A percentile compares a stretch with the other conserved stretches of the same genome.
Evolutionary conservation across 2,329 filamentous ascomycete species (phyloP).

Genomic region (Sclerotinia subarctica): DNA sequence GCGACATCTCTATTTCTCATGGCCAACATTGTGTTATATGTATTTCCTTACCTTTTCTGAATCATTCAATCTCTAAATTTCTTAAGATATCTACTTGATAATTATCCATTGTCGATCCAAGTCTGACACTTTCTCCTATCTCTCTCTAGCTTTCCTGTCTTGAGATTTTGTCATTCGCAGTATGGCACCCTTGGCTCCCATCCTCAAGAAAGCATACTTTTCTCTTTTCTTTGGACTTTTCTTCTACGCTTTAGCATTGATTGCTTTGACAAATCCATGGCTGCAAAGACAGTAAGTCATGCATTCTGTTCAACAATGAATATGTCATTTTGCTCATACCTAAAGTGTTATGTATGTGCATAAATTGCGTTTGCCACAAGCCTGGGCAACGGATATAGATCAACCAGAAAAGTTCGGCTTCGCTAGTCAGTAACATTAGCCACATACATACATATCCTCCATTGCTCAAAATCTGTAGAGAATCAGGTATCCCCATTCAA

Average conservation of each 20-base stretch:
- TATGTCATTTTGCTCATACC: slow-evolving; percentile 8
- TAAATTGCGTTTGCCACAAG: slow-evolving; percentile 60
- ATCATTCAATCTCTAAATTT: background rate
- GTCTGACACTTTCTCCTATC: background rate
- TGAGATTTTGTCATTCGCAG: background rate
- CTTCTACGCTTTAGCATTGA: slow-evolving; percentile 65
- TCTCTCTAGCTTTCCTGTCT: slow-evolving; percentile 13
- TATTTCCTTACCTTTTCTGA: background rate
- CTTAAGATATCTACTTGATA: background rate
- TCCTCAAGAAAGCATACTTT: slow-evolving; percentile 48
- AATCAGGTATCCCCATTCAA: slow-evolving; percentile 88
- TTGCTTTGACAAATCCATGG: slow-evolving; percentile 61
- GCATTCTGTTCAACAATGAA: background rate
- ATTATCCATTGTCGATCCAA: background rate
- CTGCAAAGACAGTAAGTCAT: slow-evolving; percentile 74
- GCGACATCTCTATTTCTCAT: background rate
- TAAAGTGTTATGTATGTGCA: slow-evolving; percentile 74
- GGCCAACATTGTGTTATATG: background rate
- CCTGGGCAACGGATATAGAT: slow-evolving; percentile 69
- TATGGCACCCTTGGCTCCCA: slow-evolving; percentile 41
- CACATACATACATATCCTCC: background rate
- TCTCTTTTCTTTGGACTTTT: slow-evolving; percentile 57
- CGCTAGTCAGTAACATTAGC: slow-evolving; percentile 55
- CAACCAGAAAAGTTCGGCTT: slow-evolving; percentile 83
- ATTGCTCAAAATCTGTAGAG: slow-evolving; percentile 46